These are phyloP conservation scores for Venturia aucupariae DNA, from an alignment of 2,329 filamentous ascomycete genomes.

Conservation along the genomic window DNA sequence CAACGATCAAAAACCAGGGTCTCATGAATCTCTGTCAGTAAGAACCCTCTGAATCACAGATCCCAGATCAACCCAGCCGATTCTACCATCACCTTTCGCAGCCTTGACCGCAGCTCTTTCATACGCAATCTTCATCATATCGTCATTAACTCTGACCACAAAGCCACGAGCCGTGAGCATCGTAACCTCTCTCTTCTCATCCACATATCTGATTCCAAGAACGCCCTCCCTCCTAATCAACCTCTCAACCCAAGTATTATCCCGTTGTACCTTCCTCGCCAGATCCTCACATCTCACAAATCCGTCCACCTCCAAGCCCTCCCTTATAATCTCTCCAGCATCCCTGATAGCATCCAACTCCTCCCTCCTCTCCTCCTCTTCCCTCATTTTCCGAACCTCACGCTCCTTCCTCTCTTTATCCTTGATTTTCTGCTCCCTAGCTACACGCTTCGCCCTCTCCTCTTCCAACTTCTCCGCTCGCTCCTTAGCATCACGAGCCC, in stretches of 20 bases:
- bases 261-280: conserved; percentile 32
- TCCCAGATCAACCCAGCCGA: conserved; percentile 31
- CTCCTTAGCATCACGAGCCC: conserved; percentile 35
- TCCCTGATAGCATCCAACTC: conserved; percentile 27
- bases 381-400: conserved; percentile 29
- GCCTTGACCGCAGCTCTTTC: conserved; percentile 22
- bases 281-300: conserved; percentile 32
- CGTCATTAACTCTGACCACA: conserved; percentile 31
- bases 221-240: conserved; percentile 28
- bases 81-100: conserved; percentile 23
- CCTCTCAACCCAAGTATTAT: conserved; percentile 34
- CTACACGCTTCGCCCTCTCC: conserved; percentile 34
- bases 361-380: conserved; percentile 28
- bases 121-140: conserved; percentile 34
- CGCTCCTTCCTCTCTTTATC: conserved; percentile 32
- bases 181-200: conserved; percentile 20
- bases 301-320: conserved; percentile 22
- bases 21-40: conserved; percentile 17
- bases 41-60: conserved; percentile 29
- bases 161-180: conserved; percentile 37
- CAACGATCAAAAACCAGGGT: background rate
- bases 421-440: conserved; percentile 34
- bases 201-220: conserved; percentile 28
- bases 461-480: conserved; percentile 33
- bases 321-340: conserved; percentile 20